Conservation (phyloP, 2,329 filamentous ascomycete species). For the Mariannaea elegans region DNA sequence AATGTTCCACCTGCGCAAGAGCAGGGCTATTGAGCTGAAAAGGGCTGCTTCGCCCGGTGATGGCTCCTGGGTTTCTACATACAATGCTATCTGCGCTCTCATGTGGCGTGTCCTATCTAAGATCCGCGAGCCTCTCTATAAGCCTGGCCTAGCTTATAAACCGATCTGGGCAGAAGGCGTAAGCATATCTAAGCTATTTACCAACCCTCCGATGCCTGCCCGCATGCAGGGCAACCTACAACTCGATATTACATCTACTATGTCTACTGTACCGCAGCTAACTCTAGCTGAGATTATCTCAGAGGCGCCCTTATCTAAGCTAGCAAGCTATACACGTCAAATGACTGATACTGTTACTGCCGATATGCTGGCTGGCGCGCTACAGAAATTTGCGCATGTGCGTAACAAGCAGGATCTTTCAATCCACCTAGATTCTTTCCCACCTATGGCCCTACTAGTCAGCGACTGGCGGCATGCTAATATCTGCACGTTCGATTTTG, state of each 20-base stretch:
- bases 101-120: conserved; percentile 51
- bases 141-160: conserved; percentile 38
- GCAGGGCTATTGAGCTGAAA: conserved; percentile 16
- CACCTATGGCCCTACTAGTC: conserved; percentile 46
- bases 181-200: conserved; percentile 48
- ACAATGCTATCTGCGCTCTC: conserved; percentile 52
- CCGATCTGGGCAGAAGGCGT: conserved; percentile 48
- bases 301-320: conserved; percentile 45
- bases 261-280: conserved; percentile 37
- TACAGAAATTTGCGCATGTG: conserved; percentile 44
- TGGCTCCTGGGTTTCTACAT: conserved; percentile 52
- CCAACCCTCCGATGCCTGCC: conserved; percentile 42
- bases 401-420: conserved; percentile 48
- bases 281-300: conserved; percentile 48
- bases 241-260: conserved; percentile 37
- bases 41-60: conserved; percentile 16
- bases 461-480: conserved; percentile 48
- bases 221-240: conserved; percentile 51
- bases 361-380: conserved; percentile 39
- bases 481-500: conserved; percentile 44
- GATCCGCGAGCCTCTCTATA: conserved; percentile 47
- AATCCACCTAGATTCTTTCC: conserved; percentile 46
- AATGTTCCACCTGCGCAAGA: conserved; percentile 22
- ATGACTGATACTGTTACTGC: conserved; percentile 47
- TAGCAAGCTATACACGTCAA: conserved; percentile 49